Conservation (phyloP, 768 basidiomycete genomes). For the Lactifluus pinguis region DNA sequence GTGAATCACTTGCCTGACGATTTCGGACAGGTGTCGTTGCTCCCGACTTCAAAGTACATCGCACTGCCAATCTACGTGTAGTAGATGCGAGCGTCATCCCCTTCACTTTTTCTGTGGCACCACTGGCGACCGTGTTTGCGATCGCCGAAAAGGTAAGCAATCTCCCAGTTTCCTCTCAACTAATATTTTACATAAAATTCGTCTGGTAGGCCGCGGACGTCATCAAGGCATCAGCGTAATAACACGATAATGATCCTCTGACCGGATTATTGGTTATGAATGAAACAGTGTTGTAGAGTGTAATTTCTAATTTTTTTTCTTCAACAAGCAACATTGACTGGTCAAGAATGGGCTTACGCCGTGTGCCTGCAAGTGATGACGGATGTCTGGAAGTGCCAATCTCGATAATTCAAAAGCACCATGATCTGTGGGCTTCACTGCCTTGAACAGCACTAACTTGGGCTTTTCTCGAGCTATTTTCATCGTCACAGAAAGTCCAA, state of each 20-base stretch:
- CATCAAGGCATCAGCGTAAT: constrained; percentile 2
- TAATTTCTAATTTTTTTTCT: background rate
- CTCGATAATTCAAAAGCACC: too few relatives aligned
- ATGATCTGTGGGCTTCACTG: too few relatives aligned
- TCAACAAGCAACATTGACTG: background rate
- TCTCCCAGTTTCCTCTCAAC: background rate
- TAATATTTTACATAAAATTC: background rate
- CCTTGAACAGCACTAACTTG: too few relatives aligned
- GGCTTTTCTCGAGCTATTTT: too few relatives aligned
- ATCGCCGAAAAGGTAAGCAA: constrained; percentile 15
- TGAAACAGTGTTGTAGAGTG: background rate
- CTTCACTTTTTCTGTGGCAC: constrained; percentile 15
- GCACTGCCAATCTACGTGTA: constrained; percentile 34
- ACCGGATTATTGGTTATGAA: background rate
- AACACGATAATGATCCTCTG: background rate
- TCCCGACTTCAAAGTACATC: constrained; percentile 34
- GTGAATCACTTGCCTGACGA: background rate
- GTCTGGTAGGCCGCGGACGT: constrained; percentile 11
- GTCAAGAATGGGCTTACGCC: background rate
- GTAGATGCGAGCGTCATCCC: constrained; percentile 20
- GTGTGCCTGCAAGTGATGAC: too few relatives aligned
- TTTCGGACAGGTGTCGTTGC: constrained; percentile 32
- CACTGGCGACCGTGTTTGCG: constrained; percentile 16
- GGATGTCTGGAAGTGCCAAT: too few relatives aligned
- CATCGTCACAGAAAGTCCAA: too few relatives aligned